Evolutionary conservation across 106 monocot genomes (phyloP), one percentile per base, ranked within the genome.

Genomic region (Alisma plantagoaquatica): DNA sequence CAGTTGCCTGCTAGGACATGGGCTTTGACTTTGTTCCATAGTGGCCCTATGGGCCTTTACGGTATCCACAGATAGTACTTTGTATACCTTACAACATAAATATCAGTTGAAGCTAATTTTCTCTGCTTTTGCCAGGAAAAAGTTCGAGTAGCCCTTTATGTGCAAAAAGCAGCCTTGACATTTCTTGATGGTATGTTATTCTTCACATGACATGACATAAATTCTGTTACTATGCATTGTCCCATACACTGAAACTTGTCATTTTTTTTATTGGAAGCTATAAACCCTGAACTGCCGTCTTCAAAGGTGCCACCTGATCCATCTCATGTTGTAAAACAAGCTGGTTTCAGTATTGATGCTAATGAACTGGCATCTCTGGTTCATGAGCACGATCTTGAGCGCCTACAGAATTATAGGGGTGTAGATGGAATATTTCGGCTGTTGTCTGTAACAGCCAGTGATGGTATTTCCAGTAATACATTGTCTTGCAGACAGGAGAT

Each of bases 351-450:
- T 46, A 66, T 85, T 23, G 61, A 67, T 28, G 73, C 85, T 29
- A 82, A 98, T 50, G 82, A 90, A 70, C 64, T 98, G 41, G 75
- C 98, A 59, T 79, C 89, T 16, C 65, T 98, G 54, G 77, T 75
- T 19, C 67, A 75, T 18, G 69, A 58, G 9, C 85, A 90, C 31
- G 72, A 98, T 57, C 24, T 10, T 29, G 71, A 82, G 60, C 60
- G 35, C n/a, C 60, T 98, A 53, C 62, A 70, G 22, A 18, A 15
- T 26, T 75, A 78, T 64, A 77, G 74, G 24, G 85, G 90, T 29
- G 73, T 89, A 30, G 61, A 71, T 43, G 89, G 85, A 3, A 72
- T 98, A 64, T 62, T 60, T 8, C 64, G 69, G 20, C 62, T 82
- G 69, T 25, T 90, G 11, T 59, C 53, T 35, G 82, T 82, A 18